Base-by-base conservation (phyloP, 192 early-diverging fungal species). In the Backusella tarrabulga region DNA sequence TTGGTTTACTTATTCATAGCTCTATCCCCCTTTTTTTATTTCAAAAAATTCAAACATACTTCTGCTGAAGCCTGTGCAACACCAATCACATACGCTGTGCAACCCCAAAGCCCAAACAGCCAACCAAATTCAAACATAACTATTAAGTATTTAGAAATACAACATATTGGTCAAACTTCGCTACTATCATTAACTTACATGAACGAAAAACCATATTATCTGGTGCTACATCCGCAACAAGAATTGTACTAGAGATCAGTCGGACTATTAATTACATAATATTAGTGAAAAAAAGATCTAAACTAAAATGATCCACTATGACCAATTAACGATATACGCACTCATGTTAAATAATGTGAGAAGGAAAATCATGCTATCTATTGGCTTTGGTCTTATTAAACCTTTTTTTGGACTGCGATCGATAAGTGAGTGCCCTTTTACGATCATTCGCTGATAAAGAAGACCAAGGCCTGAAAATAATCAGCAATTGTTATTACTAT, bases 41-140 rank as follows among this genome's bases (percentile, higher is more conserved):
- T 44, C 14, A 44, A 44, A 44, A 44, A 15, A 14, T 4, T 44
- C 42, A 44, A 44, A 44, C 42, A 44, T 44, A 44, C 42, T 44
- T 44, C 42, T 44, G 42, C 42, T 44, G 42, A 44, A 44, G 42
- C 42, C 12, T 44, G 42, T 44, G 42, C 42, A 44, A 44, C 17
- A 44, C 42, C 42, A 34, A 80, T 38, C 21, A 76, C 36, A 35
- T 80, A 80, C 3, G 75, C 60, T 6, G 74, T 56, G 67, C 67
- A 80, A 5, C 66, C 79, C 32, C 66, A 74, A 76, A 66, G 68
- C 2, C 79, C 79, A 56, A 54, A 76, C 63, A 76, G 69, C 79
- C 79, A 80, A 52, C 74, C 50, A 29, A 80, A 69, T 71, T 80
- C 79, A 32, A 80, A 80, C 32, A 80, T 42, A 32, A 67, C 76